These are phyloP conservation scores for Spirogloea muscicola DNA, from an alignment of 139 green algal genomes.

Conservation along the genomic window DNA sequence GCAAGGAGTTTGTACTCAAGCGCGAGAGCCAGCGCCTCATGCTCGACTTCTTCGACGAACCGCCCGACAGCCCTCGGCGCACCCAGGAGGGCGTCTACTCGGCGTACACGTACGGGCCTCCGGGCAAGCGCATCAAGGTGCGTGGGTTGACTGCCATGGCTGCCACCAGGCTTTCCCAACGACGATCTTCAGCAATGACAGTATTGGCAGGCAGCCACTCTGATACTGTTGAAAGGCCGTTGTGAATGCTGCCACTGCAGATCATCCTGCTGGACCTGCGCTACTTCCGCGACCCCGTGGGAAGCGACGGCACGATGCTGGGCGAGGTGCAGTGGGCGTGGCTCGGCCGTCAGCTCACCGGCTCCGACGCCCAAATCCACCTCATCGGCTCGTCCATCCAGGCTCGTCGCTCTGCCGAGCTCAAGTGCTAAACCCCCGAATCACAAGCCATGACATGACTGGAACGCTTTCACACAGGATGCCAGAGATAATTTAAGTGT, in stretches of 20 bases:
- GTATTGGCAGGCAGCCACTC: too few relatives aligned
- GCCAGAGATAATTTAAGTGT: too few relatives aligned
- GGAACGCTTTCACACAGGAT: too few relatives aligned
- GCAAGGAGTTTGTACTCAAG: constrained; percentile 41
- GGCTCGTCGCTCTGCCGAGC: too few relatives aligned
- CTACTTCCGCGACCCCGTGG: constrained; percentile 31
- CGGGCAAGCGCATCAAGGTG: constrained; percentile 48
- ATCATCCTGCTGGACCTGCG: constrained; percentile 46
- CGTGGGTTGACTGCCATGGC: too few relatives aligned
- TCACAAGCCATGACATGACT: too few relatives aligned
- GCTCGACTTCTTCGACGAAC: constrained; percentile 51
- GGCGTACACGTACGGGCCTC: constrained; percentile 42
- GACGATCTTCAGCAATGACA: too few relatives aligned
- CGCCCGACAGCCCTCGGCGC: constrained; percentile 40
- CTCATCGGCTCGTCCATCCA: constrained; percentile 51
- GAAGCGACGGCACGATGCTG: constrained; percentile 38
- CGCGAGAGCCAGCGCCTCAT: constrained; percentile 48
- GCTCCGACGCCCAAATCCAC: constrained; percentile 40
- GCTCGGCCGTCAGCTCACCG: constrained; percentile 36
- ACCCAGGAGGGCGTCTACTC: constrained; percentile 44
- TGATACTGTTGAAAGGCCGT: too few relatives aligned
- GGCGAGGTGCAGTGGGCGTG: constrained; percentile 48
- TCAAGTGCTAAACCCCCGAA: too few relatives aligned
- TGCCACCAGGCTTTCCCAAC: too few relatives aligned
- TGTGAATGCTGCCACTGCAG: too few relatives aligned